A percentile compares a stretch with the other conserved stretches of the same genome.
These are phyloP conservation scores for Melanogaster broomeanus DNA, from an alignment of 768 basidiomycete genomes.

Conservation along the genomic window DNA sequence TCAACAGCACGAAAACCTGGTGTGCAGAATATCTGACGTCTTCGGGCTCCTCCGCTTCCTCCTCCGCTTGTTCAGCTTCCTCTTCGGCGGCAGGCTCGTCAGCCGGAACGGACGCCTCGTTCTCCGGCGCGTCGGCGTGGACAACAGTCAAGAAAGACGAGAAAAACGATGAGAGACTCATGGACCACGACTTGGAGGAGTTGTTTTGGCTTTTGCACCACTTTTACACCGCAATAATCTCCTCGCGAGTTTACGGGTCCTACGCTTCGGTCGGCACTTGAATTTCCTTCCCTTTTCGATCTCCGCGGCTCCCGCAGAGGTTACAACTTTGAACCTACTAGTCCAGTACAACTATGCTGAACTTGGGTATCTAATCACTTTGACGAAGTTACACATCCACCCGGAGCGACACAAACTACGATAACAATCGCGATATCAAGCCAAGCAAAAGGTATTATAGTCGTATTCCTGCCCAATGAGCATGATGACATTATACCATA, in stretches of 20 bases:
- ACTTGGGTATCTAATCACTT: too few relatives aligned
- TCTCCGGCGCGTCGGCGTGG: slow-evolving; percentile 42
- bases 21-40: slow-evolving; percentile 57
- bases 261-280: slow-evolving; percentile 16
- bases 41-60: slow-evolving; percentile 67
- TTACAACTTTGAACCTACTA: too few relatives aligned
- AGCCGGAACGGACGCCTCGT: slow-evolving; percentile 36
- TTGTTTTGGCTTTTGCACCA: slow-evolving; percentile 6
- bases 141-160: slow-evolving; percentile 43
- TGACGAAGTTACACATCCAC: too few relatives aligned
- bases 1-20: background rate
- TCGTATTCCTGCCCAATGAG: too few relatives aligned
- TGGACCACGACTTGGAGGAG: slow-evolving; percentile 21
- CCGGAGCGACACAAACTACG: too few relatives aligned
- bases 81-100: slow-evolving; percentile 32
- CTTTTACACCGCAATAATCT: slow-evolving; percentile 6
- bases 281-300: slow-evolving; percentile 2
- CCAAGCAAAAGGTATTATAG: too few relatives aligned
- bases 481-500: too few relatives aligned
- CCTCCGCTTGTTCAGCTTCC: slow-evolving; percentile 51
- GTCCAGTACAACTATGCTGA: too few relatives aligned
- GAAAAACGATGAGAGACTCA: slow-evolving; percentile 47
- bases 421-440: too few relatives aligned
- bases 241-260: slow-evolving; percentile 31
- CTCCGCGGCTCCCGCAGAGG: background rate